These are phyloP conservation scores for Hanseniaspora taiwanica DNA, from an alignment of 805 yeast species.

Conservation along the genomic window DNA sequence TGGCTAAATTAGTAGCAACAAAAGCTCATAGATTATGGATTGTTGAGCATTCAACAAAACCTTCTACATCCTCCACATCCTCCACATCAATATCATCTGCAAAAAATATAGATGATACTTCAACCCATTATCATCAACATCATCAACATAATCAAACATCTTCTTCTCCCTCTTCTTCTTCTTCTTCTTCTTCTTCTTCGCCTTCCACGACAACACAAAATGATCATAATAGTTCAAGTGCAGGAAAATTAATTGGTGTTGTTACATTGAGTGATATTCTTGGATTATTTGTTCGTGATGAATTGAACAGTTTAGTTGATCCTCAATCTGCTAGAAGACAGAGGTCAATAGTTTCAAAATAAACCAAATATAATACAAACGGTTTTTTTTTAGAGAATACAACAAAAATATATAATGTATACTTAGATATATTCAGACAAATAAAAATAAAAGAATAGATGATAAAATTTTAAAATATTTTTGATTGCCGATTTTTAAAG, in stretches of 20 bases:
- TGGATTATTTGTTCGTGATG: slow-evolving; percentile 55
- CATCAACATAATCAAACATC: slow-evolving; percentile 3
- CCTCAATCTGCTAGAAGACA: slow-evolving; percentile 83
- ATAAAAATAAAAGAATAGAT: not conserved
- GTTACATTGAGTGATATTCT: slow-evolving; percentile 84
- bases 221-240: slow-evolving; percentile 29
- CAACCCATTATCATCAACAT: slow-evolving; percentile 1
- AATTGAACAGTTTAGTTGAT: slow-evolving; percentile 34
- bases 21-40: slow-evolving; percentile 84
- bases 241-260: slow-evolving; percentile 83
- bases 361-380: not conserved
- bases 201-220: not conserved
- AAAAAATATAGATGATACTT: slow-evolving; percentile 5
- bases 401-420: not conserved
- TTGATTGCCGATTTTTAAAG: not conserved
- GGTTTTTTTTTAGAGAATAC: too few species aligned
- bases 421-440: not conserved
- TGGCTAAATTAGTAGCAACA: slow-evolving; percentile 93
- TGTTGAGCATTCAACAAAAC: slow-evolving; percentile 39
- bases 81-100: slow-evolving; percentile 13
- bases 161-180: too few species aligned
- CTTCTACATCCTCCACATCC: slow-evolving; percentile 15
- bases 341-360: slow-evolving; percentile 41
- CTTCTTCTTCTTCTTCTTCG: too few species aligned
- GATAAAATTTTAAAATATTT: not conserved